These are phyloP conservation scores for Tulasnella calospora DNA, from an alignment of 768 basidiomycete species.

Conservation along the genomic window DNA sequence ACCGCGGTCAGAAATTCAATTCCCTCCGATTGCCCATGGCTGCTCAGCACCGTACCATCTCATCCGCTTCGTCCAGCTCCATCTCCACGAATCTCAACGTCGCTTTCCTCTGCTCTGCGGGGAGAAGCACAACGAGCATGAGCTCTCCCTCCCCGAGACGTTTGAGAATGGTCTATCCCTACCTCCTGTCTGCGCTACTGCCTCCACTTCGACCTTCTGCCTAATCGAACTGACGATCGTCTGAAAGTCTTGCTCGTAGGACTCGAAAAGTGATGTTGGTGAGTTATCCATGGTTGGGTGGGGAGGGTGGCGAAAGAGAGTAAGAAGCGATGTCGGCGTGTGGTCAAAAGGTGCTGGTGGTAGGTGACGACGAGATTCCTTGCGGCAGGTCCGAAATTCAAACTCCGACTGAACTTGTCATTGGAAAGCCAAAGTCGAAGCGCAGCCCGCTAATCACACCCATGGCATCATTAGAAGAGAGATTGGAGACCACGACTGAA, in stretches of 20 bases:
- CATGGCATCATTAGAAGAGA: constrained; percentile 18
- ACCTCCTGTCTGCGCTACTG: constrained; percentile 66
- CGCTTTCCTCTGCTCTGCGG: constrained; percentile 59
- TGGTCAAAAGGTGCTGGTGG: not conserved
- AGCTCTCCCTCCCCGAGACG: not conserved
- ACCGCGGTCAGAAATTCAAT: constrained; percentile 17
- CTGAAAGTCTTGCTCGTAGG: constrained; percentile 88
- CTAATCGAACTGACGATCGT: constrained; percentile 71
- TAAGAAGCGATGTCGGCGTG: not conserved
- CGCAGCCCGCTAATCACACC: not conserved
- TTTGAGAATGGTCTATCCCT: constrained; percentile 32
- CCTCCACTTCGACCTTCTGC: constrained; percentile 70
- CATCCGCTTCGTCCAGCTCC: constrained; percentile 97
- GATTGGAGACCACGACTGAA: constrained; percentile 58
- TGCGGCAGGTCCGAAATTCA: not conserved
- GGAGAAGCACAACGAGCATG: not conserved
- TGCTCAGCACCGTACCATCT: constrained; percentile 60
- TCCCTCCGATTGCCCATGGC: too few relatives aligned
- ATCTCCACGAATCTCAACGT: constrained; percentile 80
- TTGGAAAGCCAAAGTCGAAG: not conserved
- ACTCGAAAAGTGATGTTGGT: constrained; percentile 80
- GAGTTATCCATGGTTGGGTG: constrained; percentile 66
- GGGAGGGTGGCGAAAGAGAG: not conserved
- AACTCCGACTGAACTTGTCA: not conserved
- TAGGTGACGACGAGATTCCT: not conserved